phyloP scores from a whole-genome alignment of 192 early-diverging fungal species.

The Diversispora eburnea region DNA sequence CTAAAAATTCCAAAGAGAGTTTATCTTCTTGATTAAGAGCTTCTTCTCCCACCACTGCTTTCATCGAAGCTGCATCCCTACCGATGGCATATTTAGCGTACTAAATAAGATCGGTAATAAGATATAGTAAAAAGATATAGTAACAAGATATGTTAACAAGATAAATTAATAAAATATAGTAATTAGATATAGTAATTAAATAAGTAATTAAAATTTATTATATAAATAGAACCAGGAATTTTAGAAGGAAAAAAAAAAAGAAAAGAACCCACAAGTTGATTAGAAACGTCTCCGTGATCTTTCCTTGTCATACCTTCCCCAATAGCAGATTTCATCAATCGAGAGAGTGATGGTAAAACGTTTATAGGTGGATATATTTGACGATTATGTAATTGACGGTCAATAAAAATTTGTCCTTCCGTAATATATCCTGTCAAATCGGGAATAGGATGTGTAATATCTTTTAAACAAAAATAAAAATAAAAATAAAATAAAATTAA shows the following conservation, averaged over 20 bases:
- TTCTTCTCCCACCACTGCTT: constrained; percentile 99
- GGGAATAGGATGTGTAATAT: constrained; percentile 99
- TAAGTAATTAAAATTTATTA: not conserved
- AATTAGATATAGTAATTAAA: not conserved
- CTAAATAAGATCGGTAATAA: constrained; percentile 25
- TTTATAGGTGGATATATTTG: constrained; percentile 99
- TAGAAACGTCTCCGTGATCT: constrained; percentile 99
- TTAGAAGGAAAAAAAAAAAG: not conserved
- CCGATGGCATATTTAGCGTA: constrained; percentile 99
- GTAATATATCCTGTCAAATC: constrained; percentile 99
- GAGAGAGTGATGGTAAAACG: constrained; percentile 96
- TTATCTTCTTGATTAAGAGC: constrained; percentile 98
- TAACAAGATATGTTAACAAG: constrained; percentile 13
- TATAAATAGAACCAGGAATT: not conserved
- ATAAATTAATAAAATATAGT: not conserved
- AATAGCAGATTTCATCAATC: constrained; percentile 99
- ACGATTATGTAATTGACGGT: constrained; percentile 97
- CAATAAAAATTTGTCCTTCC: constrained; percentile 99
- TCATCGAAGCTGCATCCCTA: constrained; percentile 97
- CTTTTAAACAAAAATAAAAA: constrained; percentile 37
- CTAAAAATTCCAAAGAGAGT: constrained; percentile 94
- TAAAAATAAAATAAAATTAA: constrained; percentile 1
- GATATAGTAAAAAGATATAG: not conserved
- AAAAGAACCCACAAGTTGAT: constrained; percentile 86
- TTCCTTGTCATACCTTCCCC: constrained; percentile 96